phyloP scores from a whole-genome alignment of 768 basidiomycete species.

The Serpula lacrymans region DNA sequence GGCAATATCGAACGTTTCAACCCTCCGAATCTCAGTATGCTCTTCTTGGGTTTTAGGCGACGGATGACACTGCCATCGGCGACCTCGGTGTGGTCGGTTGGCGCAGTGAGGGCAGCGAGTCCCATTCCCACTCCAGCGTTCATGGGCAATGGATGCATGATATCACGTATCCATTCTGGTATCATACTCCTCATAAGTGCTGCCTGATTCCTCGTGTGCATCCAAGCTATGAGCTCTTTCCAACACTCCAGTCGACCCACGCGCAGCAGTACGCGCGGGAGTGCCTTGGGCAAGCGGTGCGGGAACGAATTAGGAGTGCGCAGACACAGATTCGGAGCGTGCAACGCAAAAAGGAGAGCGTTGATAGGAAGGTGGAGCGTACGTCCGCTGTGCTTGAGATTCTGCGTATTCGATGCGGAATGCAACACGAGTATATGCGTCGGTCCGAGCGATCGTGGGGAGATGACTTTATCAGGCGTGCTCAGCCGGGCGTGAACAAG shows the following conservation, averaged over 20 bases:
- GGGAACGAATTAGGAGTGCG: constrained; percentile 21
- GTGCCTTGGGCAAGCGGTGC: constrained; percentile 30
- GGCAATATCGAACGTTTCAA: neutral
- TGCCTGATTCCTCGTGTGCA: constrained; percentile 38
- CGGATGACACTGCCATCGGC: neutral
- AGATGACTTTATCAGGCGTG: constrained; percentile 28
- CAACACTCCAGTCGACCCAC: constrained; percentile 35
- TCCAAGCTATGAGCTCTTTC: constrained; percentile 31
- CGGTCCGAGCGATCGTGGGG: constrained; percentile 30
- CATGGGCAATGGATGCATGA: constrained; percentile 31
- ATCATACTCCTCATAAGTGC: constrained; percentile 33
- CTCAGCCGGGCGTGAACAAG: constrained; percentile 17
- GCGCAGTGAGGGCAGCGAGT: neutral
- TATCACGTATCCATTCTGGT: constrained; percentile 36
- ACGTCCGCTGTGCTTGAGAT: neutral
- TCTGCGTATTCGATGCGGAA: constrained; percentile 8
- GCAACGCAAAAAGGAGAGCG: constrained; percentile 35
- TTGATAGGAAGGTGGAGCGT: constrained; percentile 29
- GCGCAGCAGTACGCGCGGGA: constrained; percentile 29
- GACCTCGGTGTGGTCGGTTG: no score
- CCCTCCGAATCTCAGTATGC: neutral
- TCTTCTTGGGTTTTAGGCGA: neutral
- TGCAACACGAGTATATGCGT: constrained; percentile 35
- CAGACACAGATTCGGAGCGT: constrained; percentile 29
- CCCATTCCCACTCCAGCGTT: neutral